Conservation (phyloP, 768 basidiomycete genomes). For the Mycena vulgaris region DNA sequence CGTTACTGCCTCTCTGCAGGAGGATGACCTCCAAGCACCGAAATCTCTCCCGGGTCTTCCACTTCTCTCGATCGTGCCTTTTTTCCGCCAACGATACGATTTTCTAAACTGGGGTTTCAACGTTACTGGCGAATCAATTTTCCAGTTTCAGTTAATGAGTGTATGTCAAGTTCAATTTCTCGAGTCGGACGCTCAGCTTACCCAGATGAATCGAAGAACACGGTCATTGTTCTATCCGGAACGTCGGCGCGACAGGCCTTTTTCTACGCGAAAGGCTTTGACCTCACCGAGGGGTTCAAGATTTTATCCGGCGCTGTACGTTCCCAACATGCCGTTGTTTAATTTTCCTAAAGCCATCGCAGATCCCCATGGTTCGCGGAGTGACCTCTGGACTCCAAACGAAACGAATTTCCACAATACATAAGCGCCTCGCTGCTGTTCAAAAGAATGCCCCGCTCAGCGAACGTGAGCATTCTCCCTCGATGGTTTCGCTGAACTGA, state of each 20-base stretch:
- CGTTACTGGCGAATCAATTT: slow-evolving; percentile 74
- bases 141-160: slow-evolving; percentile 78
- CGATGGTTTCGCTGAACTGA: slow-evolving; percentile 29
- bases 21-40: slow-evolving; percentile 67
- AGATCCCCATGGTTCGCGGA: slow-evolving; percentile 85
- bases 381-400: slow-evolving; percentile 81
- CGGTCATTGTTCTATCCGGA: slow-evolving; percentile 83
- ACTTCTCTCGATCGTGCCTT: slow-evolving; percentile 72
- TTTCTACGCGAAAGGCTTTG: slow-evolving; percentile 78
- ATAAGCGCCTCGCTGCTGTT: slow-evolving; percentile 76
- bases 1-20: slow-evolving; percentile 62
- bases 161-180: slow-evolving; percentile 52
- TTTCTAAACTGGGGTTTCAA: slow-evolving; percentile 83
- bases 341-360: slow-evolving; percentile 32
- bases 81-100: slow-evolving; percentile 80
- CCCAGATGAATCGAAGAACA: slow-evolving; percentile 63
- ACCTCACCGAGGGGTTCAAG: slow-evolving; percentile 86
- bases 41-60: slow-evolving; percentile 70
- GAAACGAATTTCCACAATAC: slow-evolving; percentile 73
- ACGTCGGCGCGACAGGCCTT: slow-evolving; percentile 79
- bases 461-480: slow-evolving; percentile 62
- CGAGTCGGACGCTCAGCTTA: slow-evolving; percentile 31
- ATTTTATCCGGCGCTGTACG: slow-evolving; percentile 84
- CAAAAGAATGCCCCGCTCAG: slow-evolving; percentile 76
- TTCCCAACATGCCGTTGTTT: slow-evolving; percentile 41